Base-by-base conservation (phyloP, 2,329 filamentous ascomycete species). In the Diaporthe sp. region DNA sequence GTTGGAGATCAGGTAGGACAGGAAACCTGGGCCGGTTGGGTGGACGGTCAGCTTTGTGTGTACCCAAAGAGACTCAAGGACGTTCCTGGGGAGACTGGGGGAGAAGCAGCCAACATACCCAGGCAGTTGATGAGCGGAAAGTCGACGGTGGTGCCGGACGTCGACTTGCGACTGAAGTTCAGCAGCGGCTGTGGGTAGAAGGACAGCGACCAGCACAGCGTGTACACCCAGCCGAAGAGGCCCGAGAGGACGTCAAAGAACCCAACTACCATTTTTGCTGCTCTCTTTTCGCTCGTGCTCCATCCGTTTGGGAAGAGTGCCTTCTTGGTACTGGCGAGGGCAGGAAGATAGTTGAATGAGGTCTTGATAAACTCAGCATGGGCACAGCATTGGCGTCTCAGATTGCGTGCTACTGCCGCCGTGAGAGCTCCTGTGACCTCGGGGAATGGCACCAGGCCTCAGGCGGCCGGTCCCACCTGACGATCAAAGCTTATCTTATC, bases 101-200 rank as follows among this genome's bases (percentile, higher is more conserved):
- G 2, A 38, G 57, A 35, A 68, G 68, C 33, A 52, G 42, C 13
- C 28, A 55, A 64, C 33, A 60, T 81, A 90, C 89, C 91, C 6
- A 92, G 80, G 35, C 86, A 84, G 83, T 97, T 97, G 79, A 95
- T 87, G 25, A 93, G 88, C 25, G 95, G 95, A 80, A 97, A 98
- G 83, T 98, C 96, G 77, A 97, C 92, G 0, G 95, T 94, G 6
- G 96, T 92, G 54, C 97, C 97, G 28, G 91, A 89, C 6, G 96
- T 98, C 12, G 94, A 94, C 74, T 91, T 90, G 71, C 95, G 92
- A 40, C 87, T 87, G 82, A 89, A 93, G 87, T 98, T 98, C 77
- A 95, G 89, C 76, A 97, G 85, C 9, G 94, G 91, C 82, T 98
- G 97, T 1, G 96, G 96, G 83, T 98, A 98, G 86, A 98, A 98